Conservation (phyloP, 257 asterid species). For the Leonotis leonurus region DNA sequence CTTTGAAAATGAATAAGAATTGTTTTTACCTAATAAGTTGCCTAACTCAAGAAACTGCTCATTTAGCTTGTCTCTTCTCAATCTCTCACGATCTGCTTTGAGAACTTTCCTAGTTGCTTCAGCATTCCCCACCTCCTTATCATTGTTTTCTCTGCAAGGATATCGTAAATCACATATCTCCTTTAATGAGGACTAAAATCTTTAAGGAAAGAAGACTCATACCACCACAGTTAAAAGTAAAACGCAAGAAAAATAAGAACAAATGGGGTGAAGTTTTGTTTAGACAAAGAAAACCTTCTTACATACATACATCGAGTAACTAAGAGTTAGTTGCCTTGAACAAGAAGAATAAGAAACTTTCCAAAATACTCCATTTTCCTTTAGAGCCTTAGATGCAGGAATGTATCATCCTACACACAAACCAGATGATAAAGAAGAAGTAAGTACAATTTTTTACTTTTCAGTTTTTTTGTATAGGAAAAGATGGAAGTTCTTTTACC, state of each 20-base stretch:
- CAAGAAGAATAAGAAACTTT: not conserved
- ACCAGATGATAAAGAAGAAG: not conserved
- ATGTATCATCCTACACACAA: not conserved
- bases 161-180: not conserved
- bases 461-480: not conserved
- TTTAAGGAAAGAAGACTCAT: not conserved
- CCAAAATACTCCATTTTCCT: not conserved
- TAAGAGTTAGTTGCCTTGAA: too few species aligned
- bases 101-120: not conserved
- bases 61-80: slow-evolving; percentile 7
- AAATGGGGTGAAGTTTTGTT: not conserved
- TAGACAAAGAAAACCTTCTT: not conserved
- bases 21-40: not conserved
- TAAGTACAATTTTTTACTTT: not conserved
- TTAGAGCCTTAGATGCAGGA: not conserved
- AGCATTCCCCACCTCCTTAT: not conserved
- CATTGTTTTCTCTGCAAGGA: slow-evolving; percentile 1
- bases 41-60: slow-evolving; percentile 11
- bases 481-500: not conserved
- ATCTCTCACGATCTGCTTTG: slow-evolving; percentile 12
- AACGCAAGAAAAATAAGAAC: not conserved
- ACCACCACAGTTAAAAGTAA: not conserved
- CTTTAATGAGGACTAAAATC: not conserved
- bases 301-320: too few species aligned
- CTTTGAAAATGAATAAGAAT: not conserved